Percentiles rank a stretch among this genome's conserved stretches.
phyloP scores from a whole-genome alignment of 345 rosid species.

The Eucalyptus coolabah region DNA sequence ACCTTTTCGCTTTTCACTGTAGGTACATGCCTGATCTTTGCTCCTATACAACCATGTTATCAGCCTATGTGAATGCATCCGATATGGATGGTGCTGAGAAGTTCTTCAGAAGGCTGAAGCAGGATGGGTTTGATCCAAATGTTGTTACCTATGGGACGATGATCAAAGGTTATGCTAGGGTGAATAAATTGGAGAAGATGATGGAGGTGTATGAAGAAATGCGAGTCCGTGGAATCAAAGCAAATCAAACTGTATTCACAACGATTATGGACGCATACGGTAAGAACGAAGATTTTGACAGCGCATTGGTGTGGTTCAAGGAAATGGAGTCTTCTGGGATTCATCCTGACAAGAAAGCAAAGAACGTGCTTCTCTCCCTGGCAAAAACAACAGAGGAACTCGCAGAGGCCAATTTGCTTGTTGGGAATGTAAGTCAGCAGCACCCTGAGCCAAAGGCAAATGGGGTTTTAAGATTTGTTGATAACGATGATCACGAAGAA shows the following conservation, averaged over 20 bases:
- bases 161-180: slow-evolving; percentile 84
- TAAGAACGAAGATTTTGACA: slow-evolving; percentile 62
- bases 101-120: slow-evolving; percentile 64
- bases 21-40: slow-evolving; percentile 74
- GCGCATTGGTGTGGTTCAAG: slow-evolving; percentile 75
- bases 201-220: slow-evolving; percentile 67
- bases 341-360: slow-evolving; percentile 80
- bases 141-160: slow-evolving; percentile 69
- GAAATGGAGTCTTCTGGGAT: slow-evolving; percentile 70
- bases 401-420: slow-evolving; percentile 48
- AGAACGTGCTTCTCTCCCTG: slow-evolving; percentile 70
- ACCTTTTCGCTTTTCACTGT: neutral
- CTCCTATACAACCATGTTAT: slow-evolving; percentile 90
- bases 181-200: slow-evolving; percentile 55
- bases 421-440: slow-evolving; percentile 12
- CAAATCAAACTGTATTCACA: slow-evolving; percentile 74
- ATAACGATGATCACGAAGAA: neutral
- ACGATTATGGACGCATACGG: slow-evolving; percentile 91
- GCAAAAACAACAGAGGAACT: slow-evolving; percentile 60
- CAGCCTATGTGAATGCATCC: slow-evolving; percentile 79
- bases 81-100: slow-evolving; percentile 96
- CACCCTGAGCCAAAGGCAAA: neutral
- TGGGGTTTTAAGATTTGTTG: neutral
- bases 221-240: slow-evolving; percentile 42
- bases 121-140: slow-evolving; percentile 59